Base-by-base conservation (phyloP, 345 rosid genomes). In the Brassica nigra region DNA sequence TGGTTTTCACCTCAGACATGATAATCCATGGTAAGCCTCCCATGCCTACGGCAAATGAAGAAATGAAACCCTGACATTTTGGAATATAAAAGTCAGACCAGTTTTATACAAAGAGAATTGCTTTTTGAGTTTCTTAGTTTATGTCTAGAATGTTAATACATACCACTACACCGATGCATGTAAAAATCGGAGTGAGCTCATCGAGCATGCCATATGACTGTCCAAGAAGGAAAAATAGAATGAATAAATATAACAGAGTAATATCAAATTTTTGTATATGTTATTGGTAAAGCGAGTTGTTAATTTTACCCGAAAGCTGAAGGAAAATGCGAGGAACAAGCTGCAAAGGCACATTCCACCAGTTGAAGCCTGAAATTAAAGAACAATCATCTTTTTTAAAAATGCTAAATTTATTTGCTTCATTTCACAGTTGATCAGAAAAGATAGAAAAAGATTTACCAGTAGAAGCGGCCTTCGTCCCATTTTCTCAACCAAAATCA, bases 1-100 rank as follows among this genome's bases (percentile, higher is more conserved):
- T 62, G 5, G 5, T 39, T 55, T 12, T 16, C 76, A 89, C 93
- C 93, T 91, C 93, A 9, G 97, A 88, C 90, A 89, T 87, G 12
- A 89, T 78, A 75, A 86, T 80, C 85, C 88, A 86, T 31, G 92
- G 88, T 63, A 89, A 78, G 67, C 89, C 88, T 69, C 88, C 84
- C 85, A 89, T 85, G 39, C 90, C 90, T 30, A 85, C 0, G 30
- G 84, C 75, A 72, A 73, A 84, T 39, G 80, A 6, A 15, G 82
- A 72, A 6, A 78, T 44, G 49, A 68, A 79, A n/a, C 87, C 92
- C 97, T 86, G 69, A 63, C 58, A 20, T 66, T 34, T 15, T 15
- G 39, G 31, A 68, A 42, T 18, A 68, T 68, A 1, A 68, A 29
- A 34, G 9, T 70, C 1, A 70, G 31, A 55, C 42, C 30, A 54